Base-by-base conservation (phyloP, 441 rosid genomes). In the Raphanus hybrid region DNA sequence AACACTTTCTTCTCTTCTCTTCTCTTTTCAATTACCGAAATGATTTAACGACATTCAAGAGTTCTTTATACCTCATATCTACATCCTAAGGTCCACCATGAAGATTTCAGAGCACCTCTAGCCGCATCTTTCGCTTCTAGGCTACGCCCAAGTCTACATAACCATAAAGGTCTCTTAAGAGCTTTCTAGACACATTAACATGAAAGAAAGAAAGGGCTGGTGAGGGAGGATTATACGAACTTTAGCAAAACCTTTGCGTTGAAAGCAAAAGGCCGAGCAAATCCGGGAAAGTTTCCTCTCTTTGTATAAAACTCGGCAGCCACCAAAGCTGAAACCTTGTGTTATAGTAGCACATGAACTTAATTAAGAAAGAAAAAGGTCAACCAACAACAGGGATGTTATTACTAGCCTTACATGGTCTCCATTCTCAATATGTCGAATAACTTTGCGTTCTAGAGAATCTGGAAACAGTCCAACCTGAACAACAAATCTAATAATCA, bases 21-120 rank as follows among this genome's bases (percentile, higher is more conserved):
- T 61, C 8, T 32, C 12, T 68, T 26, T 57, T 52, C 11, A 12
- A 4, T 15, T 11, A 9, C 26, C 16, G 18, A 62, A 64, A 52
- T 39, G 20, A 48, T 58, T 32, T 9, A 32, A 18, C 2, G 18
- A 62, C 34, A 69, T 54, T 52, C 27, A 73, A 23, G 73, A 74
- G 11, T 14, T 23, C 26, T 23, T 12, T 54, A 20, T 83, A 89
- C 98, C 86, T 84, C 84, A 69, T 92, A 92, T 67, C 74, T 83
- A 82, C 96, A 94, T 72, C 98, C 98, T 26, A 94, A 84, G 69
- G 97, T 88, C 98, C 97, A 94, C 98, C 98, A 94, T 8, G 98
- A 94, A 60, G 90, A 87, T 83, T 87, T 94, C 80, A 94, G 70
- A 75, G 96, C 94, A 34, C 93, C 98, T 82, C 98, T 87, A 12